Base-by-base conservation (phyloP, 108 stramenopile species). In the Pseudonitzschia multiseries region DNA sequence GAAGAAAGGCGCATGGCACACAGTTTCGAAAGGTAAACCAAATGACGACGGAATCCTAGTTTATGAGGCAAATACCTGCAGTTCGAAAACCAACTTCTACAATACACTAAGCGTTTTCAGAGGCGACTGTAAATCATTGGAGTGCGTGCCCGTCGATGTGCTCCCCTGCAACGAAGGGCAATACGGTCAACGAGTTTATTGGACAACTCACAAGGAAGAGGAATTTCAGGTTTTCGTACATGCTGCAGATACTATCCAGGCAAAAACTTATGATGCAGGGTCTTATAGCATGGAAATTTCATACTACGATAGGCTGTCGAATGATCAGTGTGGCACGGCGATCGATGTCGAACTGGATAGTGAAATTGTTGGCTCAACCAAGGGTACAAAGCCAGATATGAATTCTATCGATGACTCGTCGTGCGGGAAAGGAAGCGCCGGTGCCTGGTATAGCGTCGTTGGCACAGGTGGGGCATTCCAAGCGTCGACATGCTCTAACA, bases 21-120 rank as follows among this genome's bases (percentile, higher is more conserved):
- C 43, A 48, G 18, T 67, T 50, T 44, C 42, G 12, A 28, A 33
- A 40, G 61, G 61, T 18, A 56, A 13, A 24, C 62, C 62, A 21
- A 32, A 9, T 24, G 24, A 50, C 12, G 46, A 67, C 0, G 28
- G 46, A 9, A 48, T 48, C 26, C 17, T 67, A 6, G 66, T 67
- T n/a, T 67, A 67, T 22, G 28, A 44, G 28, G 66, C 66, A 36
- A 67, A 26, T 13, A 67, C 66, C 6, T 67, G 66, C n/a, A 44
- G 21, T 48, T 21, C 42, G n/a, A 22, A 67, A 67, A 46, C 66
- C 13, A 67, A 46, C 4, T 67, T 67, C 28, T 28, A 46, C 27
- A 50, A 44, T 31, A 10, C 31, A 8, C 8, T 67, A 0, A 48
- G 46, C 13, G 46, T 67, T 21, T 67, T 48, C 22, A 44, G 46